A percentile compares a stretch with the other conserved stretches of the same genome.
Conservation (phyloP, 2,329 filamentous ascomycete genomes). For the Hymenoscyphus repandus region DNA sequence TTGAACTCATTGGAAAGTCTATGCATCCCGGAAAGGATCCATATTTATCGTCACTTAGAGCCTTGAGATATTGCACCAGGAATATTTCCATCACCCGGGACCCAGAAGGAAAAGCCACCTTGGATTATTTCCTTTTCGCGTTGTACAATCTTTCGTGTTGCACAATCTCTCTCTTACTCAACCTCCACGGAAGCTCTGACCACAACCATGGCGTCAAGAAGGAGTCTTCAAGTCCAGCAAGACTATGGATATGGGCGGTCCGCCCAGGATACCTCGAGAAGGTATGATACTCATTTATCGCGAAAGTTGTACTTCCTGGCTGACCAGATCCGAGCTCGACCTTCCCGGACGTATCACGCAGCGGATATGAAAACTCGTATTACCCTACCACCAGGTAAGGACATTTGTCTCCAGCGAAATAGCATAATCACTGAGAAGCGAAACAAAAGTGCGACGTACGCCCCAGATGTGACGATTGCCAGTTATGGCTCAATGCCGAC, state of each 20-base stretch:
- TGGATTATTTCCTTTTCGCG: conserved; percentile 21
- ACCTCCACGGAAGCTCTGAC: conserved; percentile 11
- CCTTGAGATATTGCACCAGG: conserved; percentile 12
- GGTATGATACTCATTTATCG: conserved; percentile 24
- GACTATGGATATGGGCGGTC: conserved; percentile 26
- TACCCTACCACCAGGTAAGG: conserved; percentile 31
- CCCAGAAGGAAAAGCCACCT: conserved; percentile 13
- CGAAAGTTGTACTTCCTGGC: conserved; percentile 15
- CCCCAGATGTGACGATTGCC: conserved; percentile 20
- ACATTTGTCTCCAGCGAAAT: conserved; percentile 11
- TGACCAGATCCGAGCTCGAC: conserved; percentile 25
- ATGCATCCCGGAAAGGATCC: conserved; percentile 17
- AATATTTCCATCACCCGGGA: conserved; percentile 11
- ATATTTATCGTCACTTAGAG: conserved; percentile 14
- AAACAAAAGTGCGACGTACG: conserved; percentile 27
- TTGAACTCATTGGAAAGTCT: conserved; percentile 12
- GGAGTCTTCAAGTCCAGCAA: conserved; percentile 29
- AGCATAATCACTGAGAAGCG: conserved; percentile 24
- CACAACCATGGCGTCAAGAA: conserved; percentile 28
- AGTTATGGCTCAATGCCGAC: conserved; percentile 26
- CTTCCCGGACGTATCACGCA: conserved; percentile 23
- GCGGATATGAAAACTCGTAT: conserved; percentile 24
- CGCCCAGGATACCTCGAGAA: conserved; percentile 25
- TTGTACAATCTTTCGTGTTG: conserved; percentile 16
- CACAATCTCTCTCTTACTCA: conserved; percentile 21